Conservation (phyloP, 352 stramenopile species). For the Phytophthora ohioensis region DNA sequence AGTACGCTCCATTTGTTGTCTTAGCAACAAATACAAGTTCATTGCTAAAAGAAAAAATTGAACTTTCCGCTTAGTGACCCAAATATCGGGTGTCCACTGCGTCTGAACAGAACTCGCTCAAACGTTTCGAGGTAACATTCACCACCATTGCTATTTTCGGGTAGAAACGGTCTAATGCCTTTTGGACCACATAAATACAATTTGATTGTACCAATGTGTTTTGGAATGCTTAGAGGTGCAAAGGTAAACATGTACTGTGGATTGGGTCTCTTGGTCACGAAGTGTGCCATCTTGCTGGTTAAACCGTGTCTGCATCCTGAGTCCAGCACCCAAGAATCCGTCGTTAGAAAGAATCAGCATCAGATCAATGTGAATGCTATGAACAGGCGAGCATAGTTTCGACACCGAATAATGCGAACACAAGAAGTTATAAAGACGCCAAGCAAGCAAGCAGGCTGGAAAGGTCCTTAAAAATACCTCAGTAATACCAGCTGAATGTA, state of each 20-base stretch:
- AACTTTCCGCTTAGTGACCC: too few species aligned
- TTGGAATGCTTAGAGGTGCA: slow-evolving; percentile 2
- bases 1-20: slow-evolving; percentile 16
- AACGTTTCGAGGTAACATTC: slow-evolving; percentile 16
- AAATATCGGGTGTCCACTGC: too few species aligned
- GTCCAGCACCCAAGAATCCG: slow-evolving; percentile 12
- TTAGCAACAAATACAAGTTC: neutral
- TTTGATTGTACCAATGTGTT: slow-evolving; percentile 14
- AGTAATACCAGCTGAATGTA: too few species aligned
- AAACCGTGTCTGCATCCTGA: slow-evolving; percentile 18
- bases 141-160: slow-evolving; percentile 16
- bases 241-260: slow-evolving; percentile 20
- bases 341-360: neutral
- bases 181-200: slow-evolving; percentile 14
- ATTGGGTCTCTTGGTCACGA: slow-evolving; percentile 5
- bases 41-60: too few species aligned
- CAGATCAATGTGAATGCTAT: too few species aligned
- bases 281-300: slow-evolving; percentile 7
- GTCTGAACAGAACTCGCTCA: slow-evolving; percentile 11
- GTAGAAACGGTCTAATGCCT: slow-evolving; percentile 11
- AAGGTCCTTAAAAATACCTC: too few species aligned
- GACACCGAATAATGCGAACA: too few species aligned
- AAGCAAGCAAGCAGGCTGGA: too few species aligned
- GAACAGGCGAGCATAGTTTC: too few species aligned
- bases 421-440: too few species aligned